Percentiles rank a stretch among this genome's conserved stretches.
These are phyloP conservation scores for Trichophyton verrucosum DNA, from an alignment of 2,329 filamentous ascomycete genomes.

Conservation along the genomic window DNA sequence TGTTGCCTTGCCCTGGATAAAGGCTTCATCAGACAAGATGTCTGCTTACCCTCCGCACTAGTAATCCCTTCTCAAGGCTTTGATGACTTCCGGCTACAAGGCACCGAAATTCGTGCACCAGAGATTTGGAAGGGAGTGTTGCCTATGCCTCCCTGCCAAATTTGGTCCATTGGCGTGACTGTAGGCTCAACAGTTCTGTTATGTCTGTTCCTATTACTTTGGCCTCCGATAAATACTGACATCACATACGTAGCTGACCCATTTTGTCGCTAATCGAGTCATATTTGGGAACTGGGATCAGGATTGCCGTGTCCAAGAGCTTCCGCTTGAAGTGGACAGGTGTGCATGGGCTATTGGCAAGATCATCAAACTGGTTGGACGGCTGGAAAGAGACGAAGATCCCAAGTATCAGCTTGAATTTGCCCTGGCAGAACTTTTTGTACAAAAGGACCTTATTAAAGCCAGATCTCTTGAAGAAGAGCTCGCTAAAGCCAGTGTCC, in stretches of 20 bases:
- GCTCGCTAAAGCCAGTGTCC: slow-evolving; percentile 3
- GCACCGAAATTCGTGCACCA: slow-evolving; percentile 10
- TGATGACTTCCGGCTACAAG: slow-evolving; percentile 4
- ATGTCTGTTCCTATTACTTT: too few species aligned
- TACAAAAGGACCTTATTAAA: slow-evolving; percentile 7
- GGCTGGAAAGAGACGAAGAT: slow-evolving; percentile 5
- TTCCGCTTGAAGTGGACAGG: slow-evolving; percentile 6
- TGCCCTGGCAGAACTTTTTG: slow-evolving; percentile 8
- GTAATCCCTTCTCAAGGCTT: slow-evolving; percentile 5
- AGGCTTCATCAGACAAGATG: too few species aligned
- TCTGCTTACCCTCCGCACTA: not conserved
- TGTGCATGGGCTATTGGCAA: slow-evolving; percentile 12
- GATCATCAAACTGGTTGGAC: slow-evolving; percentile 8
- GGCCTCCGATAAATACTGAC: too few species aligned
- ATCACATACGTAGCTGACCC: slow-evolving; percentile 4
- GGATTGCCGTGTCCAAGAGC: not conserved
- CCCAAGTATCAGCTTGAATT: slow-evolving; percentile 9
- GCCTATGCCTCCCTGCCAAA: slow-evolving; percentile 7
- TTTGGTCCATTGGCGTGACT: slow-evolving; percentile 13
- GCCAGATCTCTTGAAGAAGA: slow-evolving; percentile 9
- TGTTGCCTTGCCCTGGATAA: too few species aligned
- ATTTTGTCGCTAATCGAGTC: slow-evolving; percentile 6
- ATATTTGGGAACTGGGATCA: slow-evolving; percentile 10
- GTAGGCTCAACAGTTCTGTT: not conserved
- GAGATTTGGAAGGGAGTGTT: slow-evolving; percentile 11